phyloP scores from a whole-genome alignment of 2,329 filamentous ascomycete species.

The Clathrospora elynae region DNA sequence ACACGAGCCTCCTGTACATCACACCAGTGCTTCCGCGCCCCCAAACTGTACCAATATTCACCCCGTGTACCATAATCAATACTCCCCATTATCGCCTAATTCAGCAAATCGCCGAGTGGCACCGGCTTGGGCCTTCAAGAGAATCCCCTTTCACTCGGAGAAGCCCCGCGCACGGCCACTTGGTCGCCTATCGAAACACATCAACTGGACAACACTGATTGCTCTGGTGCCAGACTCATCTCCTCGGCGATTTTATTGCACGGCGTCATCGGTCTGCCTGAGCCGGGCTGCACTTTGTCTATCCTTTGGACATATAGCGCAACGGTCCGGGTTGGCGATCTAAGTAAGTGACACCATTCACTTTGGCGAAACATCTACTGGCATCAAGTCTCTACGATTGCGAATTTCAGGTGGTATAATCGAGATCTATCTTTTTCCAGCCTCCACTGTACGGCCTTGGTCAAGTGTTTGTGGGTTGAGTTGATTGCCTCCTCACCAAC shows the following conservation, averaged over 20 bases:
- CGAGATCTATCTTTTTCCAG: too few relatives aligned
- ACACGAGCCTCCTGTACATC: constrained; percentile 31
- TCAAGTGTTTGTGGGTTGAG: too few relatives aligned
- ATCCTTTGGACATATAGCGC: constrained; percentile 40
- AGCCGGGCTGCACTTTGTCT: constrained; percentile 42
- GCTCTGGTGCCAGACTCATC: constrained; percentile 36
- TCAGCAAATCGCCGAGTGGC: constrained; percentile 39
- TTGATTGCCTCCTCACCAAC: not conserved
- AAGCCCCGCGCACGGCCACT: constrained; percentile 32
- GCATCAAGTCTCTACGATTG: not conserved
- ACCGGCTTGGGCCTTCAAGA: constrained; percentile 36
- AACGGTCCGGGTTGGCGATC: constrained; percentile 40
- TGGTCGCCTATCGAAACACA: constrained; percentile 29
- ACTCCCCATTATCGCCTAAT: constrained; percentile 33
- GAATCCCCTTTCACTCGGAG: constrained; percentile 40
- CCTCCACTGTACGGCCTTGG: not conserved
- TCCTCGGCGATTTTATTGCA: constrained; percentile 28
- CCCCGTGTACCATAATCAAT: constrained; percentile 27
- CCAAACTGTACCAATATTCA: constrained; percentile 14
- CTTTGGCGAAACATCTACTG: constrained; percentile 1
- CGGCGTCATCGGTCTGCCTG: constrained; percentile 39
- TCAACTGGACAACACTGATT: constrained; percentile 42
- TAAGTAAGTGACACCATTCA: constrained; percentile 31
- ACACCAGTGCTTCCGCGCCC: constrained; percentile 14
- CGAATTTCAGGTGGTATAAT: too few relatives aligned